A percentile compares a stretch with the other conserved stretches of the same genome.
Evolutionary conservation across 2,329 filamentous ascomycete genomes (phyloP).

Genomic region (Cladosporium velox): DNA sequence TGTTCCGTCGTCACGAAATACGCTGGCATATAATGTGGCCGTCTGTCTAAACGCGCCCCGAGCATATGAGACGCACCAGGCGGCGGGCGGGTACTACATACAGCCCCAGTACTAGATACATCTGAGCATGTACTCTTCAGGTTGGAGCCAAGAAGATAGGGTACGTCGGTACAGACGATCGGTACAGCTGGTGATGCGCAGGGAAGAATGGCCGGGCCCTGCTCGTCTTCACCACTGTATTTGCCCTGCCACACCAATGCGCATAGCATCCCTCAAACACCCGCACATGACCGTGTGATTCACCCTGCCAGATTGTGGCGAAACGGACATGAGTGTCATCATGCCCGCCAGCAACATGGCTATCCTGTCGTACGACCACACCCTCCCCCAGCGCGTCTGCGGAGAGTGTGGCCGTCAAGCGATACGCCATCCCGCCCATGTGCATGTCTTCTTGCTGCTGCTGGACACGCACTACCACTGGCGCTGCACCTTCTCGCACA

Average conservation of each 20-base stretch:
- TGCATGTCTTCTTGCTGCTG: constrained; percentile 10
- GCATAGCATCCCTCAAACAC: not conserved
- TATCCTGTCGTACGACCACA: constrained; percentile 10
- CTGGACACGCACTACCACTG: constrained; percentile 8
- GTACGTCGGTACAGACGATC: constrained; percentile 10
- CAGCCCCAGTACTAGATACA: not conserved
- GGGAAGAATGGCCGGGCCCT: constrained; percentile 12
- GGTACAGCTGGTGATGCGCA: constrained; percentile 17
- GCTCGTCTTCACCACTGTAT: not conserved
- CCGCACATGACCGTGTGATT: constrained; percentile 6
- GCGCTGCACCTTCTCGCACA: constrained; percentile 4
- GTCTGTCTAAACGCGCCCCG: not conserved
- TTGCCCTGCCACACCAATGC: not conserved
- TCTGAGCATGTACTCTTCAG: not conserved
- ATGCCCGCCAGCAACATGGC: not conserved
- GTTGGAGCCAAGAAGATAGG: constrained; percentile 3
- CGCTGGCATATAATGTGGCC: not conserved
- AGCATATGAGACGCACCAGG: not conserved
- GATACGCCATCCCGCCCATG: constrained; percentile 5
- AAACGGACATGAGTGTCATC: not conserved
- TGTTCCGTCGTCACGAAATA: not conserved
- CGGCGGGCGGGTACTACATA: not conserved
- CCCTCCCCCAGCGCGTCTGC: constrained; percentile 4
- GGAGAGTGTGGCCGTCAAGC: constrained; percentile 1
- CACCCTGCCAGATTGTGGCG: not conserved